These are phyloP conservation scores for Mycena epipterygia DNA, from an alignment of 768 basidiomycete genomes.

Conservation along the genomic window DNA sequence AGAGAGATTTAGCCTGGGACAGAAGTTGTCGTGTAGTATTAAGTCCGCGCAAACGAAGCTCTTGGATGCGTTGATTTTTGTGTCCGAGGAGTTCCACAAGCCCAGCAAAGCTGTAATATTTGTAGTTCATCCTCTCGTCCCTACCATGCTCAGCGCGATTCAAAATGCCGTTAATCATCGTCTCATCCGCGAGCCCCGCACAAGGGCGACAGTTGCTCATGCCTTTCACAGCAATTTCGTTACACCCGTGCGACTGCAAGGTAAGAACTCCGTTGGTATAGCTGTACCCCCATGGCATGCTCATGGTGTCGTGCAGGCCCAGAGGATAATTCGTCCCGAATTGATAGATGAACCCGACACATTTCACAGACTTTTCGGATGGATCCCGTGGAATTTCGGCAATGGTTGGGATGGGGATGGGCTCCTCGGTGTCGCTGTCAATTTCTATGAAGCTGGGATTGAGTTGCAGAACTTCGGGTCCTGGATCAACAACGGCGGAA, in stretches of 20 bases:
- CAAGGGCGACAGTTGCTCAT: background rate
- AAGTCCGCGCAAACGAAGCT: background rate
- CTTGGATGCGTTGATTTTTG: constrained; percentile 1
- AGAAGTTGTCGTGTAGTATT: background rate
- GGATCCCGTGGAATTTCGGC: background rate
- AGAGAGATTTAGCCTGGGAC: background rate
- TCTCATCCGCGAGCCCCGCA: background rate
- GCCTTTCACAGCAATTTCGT: background rate
- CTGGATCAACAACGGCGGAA: background rate
- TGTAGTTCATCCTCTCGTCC: constrained; percentile 2
- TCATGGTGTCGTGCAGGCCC: background rate
- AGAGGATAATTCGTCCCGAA: background rate
- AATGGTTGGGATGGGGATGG: background rate
- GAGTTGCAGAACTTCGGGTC: background rate
- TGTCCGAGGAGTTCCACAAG: background rate
- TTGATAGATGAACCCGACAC: background rate
- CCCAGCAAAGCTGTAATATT: background rate
- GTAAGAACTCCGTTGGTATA: background rate
- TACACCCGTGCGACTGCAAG: background rate
- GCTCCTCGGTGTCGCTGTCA: background rate
- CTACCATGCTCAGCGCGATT: background rate
- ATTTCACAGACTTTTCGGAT: background rate
- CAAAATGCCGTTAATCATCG: background rate
- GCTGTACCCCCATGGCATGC: background rate
- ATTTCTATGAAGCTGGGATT: background rate